These are phyloP conservation scores for Sordaria brevicollis DNA, from an alignment of 495 filamentous ascomycete species.

Conservation along the genomic window DNA sequence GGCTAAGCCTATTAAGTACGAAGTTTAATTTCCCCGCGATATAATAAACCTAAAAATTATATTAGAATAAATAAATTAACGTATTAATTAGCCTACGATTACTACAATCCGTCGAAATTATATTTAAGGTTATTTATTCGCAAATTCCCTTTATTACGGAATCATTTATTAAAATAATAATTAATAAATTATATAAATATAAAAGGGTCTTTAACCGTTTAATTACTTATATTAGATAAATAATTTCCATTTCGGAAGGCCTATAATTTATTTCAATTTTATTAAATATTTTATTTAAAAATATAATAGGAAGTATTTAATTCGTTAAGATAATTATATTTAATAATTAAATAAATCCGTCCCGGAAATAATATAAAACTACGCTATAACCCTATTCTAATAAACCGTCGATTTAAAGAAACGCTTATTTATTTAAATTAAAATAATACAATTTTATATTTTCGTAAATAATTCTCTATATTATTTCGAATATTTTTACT, in stretches of 20 bases:
- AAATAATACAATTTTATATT: not conserved
- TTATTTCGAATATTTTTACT: rapidly evolving
- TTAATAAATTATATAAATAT: not conserved
- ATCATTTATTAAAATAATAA: not conserved
- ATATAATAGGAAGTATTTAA: too few relatives aligned
- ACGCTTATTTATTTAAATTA: too few relatives aligned
- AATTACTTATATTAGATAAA: not conserved
- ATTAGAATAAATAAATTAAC: not conserved
- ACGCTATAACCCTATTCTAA: too few relatives aligned
- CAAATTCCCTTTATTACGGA: not conserved
- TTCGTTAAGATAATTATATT: too few relatives aligned
- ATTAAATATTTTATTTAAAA: not conserved
- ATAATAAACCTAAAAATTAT: not conserved
- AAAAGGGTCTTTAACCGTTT: not conserved
- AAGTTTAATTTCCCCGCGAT: not conserved
- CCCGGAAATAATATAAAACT: too few relatives aligned
- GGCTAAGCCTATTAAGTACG: rapidly evolving
- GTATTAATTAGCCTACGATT: not conserved
- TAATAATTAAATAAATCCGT: too few relatives aligned
- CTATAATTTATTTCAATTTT: not conserved
- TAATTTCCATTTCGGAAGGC: not conserved
- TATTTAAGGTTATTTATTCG: not conserved
- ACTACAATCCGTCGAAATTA: not conserved
- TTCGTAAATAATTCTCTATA: not conserved
- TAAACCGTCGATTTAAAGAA: too few relatives aligned